Evolutionary conservation across 441 rosid species (phyloP).

Genomic region (Pelargonium australe): DNA sequence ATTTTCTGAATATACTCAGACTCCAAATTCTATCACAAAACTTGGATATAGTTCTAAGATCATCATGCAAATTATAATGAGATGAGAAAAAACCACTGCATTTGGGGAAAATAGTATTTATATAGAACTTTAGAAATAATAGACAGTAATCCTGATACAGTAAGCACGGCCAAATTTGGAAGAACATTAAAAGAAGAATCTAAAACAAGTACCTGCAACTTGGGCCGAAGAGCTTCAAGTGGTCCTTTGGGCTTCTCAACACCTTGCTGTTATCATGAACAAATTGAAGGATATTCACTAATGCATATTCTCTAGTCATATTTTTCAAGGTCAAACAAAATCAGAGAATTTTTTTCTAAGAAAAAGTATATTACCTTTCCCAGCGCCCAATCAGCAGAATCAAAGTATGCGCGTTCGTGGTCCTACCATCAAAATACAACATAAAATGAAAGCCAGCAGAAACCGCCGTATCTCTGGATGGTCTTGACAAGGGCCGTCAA

Average conservation of each 20-base stretch:
- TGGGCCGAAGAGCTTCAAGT: constrained; percentile 96
- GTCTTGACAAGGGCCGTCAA: neutral
- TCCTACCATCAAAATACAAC: constrained; percentile 46
- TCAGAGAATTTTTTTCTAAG: neutral
- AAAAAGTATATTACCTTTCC: constrained; percentile 66
- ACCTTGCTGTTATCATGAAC: constrained; percentile 71
- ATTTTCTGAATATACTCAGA: too few species aligned
- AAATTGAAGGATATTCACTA: constrained; percentile 1
- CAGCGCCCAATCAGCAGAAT: constrained; percentile 99
- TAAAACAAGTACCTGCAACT: constrained; percentile 61
- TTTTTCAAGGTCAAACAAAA: constrained; percentile 4
- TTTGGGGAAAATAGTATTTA: neutral
- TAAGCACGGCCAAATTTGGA: neutral
- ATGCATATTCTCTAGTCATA: neutral
- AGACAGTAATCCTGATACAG: neutral
- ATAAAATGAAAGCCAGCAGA: constrained; percentile 13
- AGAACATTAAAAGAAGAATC: neutral
- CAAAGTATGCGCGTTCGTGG: constrained; percentile 96
- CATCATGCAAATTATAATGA: neutral
- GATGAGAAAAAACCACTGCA: neutral
- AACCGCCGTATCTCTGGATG: constrained; percentile 5
- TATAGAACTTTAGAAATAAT: neutral
- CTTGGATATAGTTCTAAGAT: neutral
- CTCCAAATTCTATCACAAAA: neutral
- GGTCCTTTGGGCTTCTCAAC: constrained; percentile 98